These are phyloP conservation scores for Aleurites moluccanus DNA, from an alignment of 441 rosid species.

Conservation along the genomic window DNA sequence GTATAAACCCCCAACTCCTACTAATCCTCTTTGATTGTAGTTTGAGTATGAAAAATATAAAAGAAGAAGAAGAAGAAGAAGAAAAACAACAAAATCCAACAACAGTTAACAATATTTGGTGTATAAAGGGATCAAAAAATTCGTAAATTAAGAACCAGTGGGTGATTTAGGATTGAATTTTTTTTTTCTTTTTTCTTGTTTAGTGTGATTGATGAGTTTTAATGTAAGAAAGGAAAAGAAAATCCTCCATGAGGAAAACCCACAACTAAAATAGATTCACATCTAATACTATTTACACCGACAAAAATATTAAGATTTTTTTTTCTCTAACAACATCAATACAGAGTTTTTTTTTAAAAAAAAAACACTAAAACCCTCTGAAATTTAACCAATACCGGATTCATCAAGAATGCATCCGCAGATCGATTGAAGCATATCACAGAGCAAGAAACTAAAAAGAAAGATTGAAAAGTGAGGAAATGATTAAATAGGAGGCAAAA, in stretches of 20 bases:
- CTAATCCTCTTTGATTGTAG: not conserved
- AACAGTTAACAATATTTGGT: conserved; percentile 8
- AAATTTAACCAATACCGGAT: conserved; percentile 39
- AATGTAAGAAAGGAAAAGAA: conserved; percentile 18
- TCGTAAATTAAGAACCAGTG: conserved; percentile 38
- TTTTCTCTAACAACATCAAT: not conserved
- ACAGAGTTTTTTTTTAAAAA: no score
- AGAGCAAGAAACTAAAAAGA: not conserved
- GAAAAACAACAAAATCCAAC: no score
- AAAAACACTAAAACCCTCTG: not conserved
- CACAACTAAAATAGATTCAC: conserved; percentile 9
- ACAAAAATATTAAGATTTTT: conserved; percentile 5
- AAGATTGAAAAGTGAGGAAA: not conserved
- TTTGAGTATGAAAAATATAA: not conserved
- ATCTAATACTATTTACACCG: conserved; percentile 40
- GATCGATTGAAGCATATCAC: conserved; percentile 36
- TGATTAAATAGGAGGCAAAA: conserved; percentile 54
- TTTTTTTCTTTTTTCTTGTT: no score
- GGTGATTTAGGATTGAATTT: no score
- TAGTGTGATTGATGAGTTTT: conserved; percentile 7
- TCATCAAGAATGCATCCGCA: conserved; percentile 39
- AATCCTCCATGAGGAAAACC: conserved; percentile 49
- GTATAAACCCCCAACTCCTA: conserved; percentile 20
- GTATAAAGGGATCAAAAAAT: conserved; percentile 12
- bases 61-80: no score